phyloP scores from a whole-genome alignment of 345 rosid species.

The Physaria fendleri region DNA sequence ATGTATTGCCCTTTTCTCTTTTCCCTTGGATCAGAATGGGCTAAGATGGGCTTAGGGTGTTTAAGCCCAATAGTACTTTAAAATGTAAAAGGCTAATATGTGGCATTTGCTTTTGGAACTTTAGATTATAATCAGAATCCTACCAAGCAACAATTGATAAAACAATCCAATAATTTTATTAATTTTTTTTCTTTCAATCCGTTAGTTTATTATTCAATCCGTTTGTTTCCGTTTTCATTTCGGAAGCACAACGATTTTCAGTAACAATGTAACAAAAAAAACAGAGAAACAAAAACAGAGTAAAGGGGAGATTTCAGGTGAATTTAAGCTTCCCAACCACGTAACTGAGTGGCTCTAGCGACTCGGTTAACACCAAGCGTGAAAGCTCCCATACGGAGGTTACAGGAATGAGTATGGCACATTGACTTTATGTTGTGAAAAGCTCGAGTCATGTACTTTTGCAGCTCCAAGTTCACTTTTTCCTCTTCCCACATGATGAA shows the following conservation, averaged over 20 bases:
- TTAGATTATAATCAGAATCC: too few relatives aligned
- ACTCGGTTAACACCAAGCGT: constrained; percentile 95
- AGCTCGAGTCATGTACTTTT: constrained; percentile 81
- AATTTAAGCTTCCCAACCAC: constrained; percentile 93
- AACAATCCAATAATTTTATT: neutral
- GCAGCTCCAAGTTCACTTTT: constrained; percentile 67
- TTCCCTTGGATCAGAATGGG: too few relatives aligned
- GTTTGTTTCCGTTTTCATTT: constrained; percentile 20
- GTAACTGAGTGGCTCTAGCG: constrained; percentile 74
- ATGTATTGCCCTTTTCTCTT: too few relatives aligned
- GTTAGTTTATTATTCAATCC: constrained; percentile 20
- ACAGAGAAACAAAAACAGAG: constrained; percentile 16
- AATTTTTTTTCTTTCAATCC: neutral
- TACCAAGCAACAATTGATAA: neutral
- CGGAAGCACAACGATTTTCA: constrained; percentile 15
- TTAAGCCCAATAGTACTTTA: too few relatives aligned
- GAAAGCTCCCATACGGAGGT: constrained; percentile 98
- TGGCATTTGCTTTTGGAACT: too few relatives aligned
- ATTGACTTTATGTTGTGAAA: constrained; percentile 80
- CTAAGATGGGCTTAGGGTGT: too few relatives aligned
- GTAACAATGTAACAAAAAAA: constrained; percentile 13
- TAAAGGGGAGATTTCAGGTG: neutral
- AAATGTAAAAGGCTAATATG: too few relatives aligned
- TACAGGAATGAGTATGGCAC: constrained; percentile 83
- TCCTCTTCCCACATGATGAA: constrained; percentile 99